These are phyloP conservation scores for Hanseniaspora uvarum DNA, from an alignment of 1,139 yeast genomes.

Conservation along the genomic window DNA sequence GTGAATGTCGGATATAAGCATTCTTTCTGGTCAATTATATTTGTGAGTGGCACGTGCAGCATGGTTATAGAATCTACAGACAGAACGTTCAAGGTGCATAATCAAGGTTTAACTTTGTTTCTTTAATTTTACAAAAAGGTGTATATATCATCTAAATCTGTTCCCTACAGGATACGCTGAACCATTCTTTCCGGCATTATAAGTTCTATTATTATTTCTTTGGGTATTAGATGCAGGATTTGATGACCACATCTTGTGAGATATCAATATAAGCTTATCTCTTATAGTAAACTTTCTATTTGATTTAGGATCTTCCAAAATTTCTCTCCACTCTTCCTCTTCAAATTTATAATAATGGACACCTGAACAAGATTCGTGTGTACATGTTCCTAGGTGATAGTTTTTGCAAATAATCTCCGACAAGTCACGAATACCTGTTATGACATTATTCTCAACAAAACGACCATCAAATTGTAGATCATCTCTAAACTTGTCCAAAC, in stretches of 20 bases:
- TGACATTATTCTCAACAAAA: conserved; percentile 10
- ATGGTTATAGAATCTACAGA: no score
- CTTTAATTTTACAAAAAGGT: no score
- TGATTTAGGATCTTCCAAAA: background rate
- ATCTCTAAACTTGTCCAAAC: conserved; percentile 9
- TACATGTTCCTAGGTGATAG: conserved; percentile 4
- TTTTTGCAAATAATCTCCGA: conserved; percentile 13
- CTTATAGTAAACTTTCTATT: conserved; percentile 4
- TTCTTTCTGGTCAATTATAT: no score
- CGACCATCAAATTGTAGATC: conserved; percentile 10
- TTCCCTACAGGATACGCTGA: conserved; percentile 6
- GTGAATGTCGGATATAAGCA: background rate
- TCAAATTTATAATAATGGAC: conserved; percentile 9
- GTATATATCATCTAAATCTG: conserved; percentile 6
- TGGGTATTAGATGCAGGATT: background rate
- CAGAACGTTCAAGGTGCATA: no score
- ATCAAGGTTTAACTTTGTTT: no score
- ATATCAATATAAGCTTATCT: conserved; percentile 9
- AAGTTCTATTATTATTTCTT: background rate
- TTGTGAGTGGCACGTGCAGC: no score
- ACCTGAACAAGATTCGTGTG: conserved; percentile 11
- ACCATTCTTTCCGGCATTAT: conserved; percentile 14
- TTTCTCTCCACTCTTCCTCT: conserved; percentile 1
- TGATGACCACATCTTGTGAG: conserved; percentile 13
- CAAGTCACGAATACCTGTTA: conserved; percentile 9